phyloP scores from a whole-genome alignment of 129 eudicot species.

The Gnaphalium uliginosum region DNA sequence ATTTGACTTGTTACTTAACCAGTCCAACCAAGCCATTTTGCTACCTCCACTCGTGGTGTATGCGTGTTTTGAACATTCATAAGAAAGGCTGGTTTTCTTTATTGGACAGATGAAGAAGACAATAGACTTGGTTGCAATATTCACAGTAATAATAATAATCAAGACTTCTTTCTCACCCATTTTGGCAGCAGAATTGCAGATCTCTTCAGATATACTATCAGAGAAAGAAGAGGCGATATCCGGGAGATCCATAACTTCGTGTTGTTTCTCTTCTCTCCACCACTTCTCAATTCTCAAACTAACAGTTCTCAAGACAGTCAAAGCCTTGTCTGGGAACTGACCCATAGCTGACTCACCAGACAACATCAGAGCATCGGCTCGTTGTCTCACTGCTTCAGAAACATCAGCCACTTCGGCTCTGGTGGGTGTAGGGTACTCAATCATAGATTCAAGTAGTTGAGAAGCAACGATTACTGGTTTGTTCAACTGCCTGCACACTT shows the following conservation, averaged over 20 bases:
- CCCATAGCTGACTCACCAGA: constrained; percentile 99
- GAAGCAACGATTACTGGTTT: constrained; percentile 97
- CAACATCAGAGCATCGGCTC: constrained; percentile 90
- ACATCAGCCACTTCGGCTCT: constrained; percentile 98
- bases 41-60: neutral
- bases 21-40: neutral
- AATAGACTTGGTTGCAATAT: neutral
- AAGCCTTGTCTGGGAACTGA: constrained; percentile 88
- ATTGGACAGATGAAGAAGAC: neutral
- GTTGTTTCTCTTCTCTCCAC: constrained; percentile 93
- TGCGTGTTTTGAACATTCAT: neutral
- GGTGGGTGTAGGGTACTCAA: constrained; percentile 94
- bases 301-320: constrained; percentile 82
- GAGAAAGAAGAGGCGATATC: constrained; percentile 69
- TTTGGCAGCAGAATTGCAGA: constrained; percentile 88
- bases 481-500: constrained; percentile 74
- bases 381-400: constrained; percentile 96
- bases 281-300: constrained; percentile 92
- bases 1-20: constrained; percentile 1
- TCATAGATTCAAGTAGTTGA: constrained; percentile 97
- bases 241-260: constrained; percentile 72
- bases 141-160: neutral
- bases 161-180: constrained; percentile 63
- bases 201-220: constrained; percentile 84
- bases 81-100: neutral